phyloP scores from a whole-genome alignment of 169 alveolate genomes.

The Plasmodium gaboni region DNA sequence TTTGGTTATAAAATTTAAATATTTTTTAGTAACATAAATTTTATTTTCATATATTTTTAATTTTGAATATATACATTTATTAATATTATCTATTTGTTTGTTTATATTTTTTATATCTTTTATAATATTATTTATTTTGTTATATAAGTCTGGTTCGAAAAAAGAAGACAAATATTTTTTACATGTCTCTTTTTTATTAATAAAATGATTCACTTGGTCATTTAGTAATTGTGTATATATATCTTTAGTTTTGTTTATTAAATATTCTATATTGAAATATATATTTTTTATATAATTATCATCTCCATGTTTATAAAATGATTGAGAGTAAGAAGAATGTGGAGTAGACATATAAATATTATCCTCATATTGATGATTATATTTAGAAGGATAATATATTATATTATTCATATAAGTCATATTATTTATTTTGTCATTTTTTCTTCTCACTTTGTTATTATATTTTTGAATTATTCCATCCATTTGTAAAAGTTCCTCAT shows the following conservation, averaged over 20 bases:
- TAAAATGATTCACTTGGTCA: too few relatives aligned
- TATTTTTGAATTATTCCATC: not conserved
- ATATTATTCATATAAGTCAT: not conserved
- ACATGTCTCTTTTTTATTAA: not conserved
- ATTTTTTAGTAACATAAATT: conserved; percentile 9
- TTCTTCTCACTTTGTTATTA: not conserved
- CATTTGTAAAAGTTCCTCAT: not conserved
- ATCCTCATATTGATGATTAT: too few relatives aligned
- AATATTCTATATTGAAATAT: too few relatives aligned
- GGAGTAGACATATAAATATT: too few relatives aligned
- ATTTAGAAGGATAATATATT: too few relatives aligned
- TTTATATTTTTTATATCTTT: not conserved
- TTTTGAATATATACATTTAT: not conserved
- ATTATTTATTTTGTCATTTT: not conserved
- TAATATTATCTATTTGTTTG: not conserved
- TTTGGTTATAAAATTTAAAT: conserved; percentile 23
- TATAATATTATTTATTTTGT: not conserved
- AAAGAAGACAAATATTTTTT: not conserved
- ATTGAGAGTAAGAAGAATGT: too few relatives aligned
- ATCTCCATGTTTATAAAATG: too few relatives aligned
- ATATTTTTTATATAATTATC: too few relatives aligned
- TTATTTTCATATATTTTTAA: not conserved
- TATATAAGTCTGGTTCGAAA: not conserved
- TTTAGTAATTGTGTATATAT: too few relatives aligned
- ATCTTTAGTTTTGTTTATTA: too few relatives aligned